These are phyloP conservation scores for Vaccinium macrocarpon DNA, from an alignment of 148 eudicot genomes.

Conservation along the genomic window DNA sequence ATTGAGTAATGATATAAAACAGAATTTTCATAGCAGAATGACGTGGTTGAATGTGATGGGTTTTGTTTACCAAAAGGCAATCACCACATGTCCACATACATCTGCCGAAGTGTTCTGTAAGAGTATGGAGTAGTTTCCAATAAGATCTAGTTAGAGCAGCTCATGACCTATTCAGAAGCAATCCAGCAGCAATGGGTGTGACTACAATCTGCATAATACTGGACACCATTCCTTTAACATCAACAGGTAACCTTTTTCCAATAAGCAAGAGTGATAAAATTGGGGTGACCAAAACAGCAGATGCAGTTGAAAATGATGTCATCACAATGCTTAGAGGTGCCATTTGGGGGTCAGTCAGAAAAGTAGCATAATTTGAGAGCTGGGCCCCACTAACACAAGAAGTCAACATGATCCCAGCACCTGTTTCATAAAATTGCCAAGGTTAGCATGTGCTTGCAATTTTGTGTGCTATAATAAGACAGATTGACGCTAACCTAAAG, in stretches of 20 bases:
- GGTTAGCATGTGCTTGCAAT: constrained; percentile 16
- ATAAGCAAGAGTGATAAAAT: constrained; percentile 77
- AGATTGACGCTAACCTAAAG: constrained; percentile 49
- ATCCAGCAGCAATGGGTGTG: constrained; percentile 75
- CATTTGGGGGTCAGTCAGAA: constrained; percentile 84
- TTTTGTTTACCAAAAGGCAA: not conserved
- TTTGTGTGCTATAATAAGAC: constrained; percentile 11
- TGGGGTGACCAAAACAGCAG: constrained; percentile 88
- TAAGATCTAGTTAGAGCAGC: not conserved
- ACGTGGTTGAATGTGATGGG: not conserved
- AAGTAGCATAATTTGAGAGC: constrained; percentile 93
- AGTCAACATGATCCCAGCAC: constrained; percentile 93
- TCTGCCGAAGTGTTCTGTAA: not conserved
- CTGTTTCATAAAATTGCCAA: constrained; percentile 34
- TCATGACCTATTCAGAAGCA: constrained; percentile 77
- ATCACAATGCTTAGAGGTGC: constrained; percentile 95
- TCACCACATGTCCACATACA: not conserved
- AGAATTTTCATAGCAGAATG: not conserved
- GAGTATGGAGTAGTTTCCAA: not conserved
- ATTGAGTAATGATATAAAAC: not conserved
- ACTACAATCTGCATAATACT: constrained; percentile 89
- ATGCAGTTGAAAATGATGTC: constrained; percentile 91
- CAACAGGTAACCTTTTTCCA: constrained; percentile 88
- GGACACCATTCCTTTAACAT: constrained; percentile 90
- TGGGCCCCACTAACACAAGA: constrained; percentile 99